Percentiles rank a stretch among this genome's conserved stretches.
Evolutionary conservation across 306 rosid species (phyloP).

Genomic region (Corylus avellana): DNA sequence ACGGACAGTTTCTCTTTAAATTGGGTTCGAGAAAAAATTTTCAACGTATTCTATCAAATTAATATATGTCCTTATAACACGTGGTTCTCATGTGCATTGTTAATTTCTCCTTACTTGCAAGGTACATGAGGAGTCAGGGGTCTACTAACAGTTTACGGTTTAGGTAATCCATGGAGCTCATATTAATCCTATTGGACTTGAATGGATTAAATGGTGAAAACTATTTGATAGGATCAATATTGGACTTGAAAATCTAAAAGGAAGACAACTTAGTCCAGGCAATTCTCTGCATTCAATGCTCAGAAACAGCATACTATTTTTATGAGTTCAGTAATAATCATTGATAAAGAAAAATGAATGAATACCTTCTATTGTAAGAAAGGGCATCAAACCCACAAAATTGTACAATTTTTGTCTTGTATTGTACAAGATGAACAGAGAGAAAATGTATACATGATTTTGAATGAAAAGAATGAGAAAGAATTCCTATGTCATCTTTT

Average conservation of each 20-base stretch:
- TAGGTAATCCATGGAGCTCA: not conserved
- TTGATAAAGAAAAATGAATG: slow-evolving; percentile 18
- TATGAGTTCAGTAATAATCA: slow-evolving; percentile 11
- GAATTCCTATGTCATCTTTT: slow-evolving; percentile 44
- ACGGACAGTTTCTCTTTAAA: too few relatives aligned
- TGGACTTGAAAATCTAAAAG: not conserved
- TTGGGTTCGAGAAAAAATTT: too few relatives aligned
- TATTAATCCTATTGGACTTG: not conserved
- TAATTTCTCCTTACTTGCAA: not conserved
- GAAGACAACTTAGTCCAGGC: too few relatives aligned
- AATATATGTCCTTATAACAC: not conserved
- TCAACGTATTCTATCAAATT: too few relatives aligned
- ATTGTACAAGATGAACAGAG: slow-evolving; percentile 42
- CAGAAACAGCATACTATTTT: too few relatives aligned
- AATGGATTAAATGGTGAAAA: too few relatives aligned
- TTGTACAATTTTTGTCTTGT: slow-evolving; percentile 39
- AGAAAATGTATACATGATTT: slow-evolving; percentile 41
- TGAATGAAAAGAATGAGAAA: slow-evolving; percentile 42
- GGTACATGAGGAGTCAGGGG: too few relatives aligned
- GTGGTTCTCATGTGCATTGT: not conserved
- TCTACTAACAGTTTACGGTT: not conserved
- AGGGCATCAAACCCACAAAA: slow-evolving; percentile 42
- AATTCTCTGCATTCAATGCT: too few relatives aligned
- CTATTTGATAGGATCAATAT: not conserved
- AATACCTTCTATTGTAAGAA: slow-evolving; percentile 27